Evolutionary conservation across 2,329 filamentous ascomycete species (phyloP), one percentile per base, ranked within the genome.

Genomic region (Alternaria hordeiaustralica): DNA sequence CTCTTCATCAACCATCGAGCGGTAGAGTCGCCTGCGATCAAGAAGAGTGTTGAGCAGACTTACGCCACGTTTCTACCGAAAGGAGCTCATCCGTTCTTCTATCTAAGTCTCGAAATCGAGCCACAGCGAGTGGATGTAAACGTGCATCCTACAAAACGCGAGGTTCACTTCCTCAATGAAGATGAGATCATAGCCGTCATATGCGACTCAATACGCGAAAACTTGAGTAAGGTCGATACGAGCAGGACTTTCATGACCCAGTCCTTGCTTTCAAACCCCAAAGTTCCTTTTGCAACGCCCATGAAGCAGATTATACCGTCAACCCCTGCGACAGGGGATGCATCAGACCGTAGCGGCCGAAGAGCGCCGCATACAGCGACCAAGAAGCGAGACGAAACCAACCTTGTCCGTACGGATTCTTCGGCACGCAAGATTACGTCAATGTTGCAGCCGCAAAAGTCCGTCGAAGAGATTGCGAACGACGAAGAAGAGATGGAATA

Each of bases 111-210:
- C 3, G 92, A 97, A 63, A 97, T 99, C 61, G 94, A 98, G 71
- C 95, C 96, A 2, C 89, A 91, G 25, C 87, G 95, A 57, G 93
- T 99, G 5, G 96, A 99, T 78, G 96, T 99, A 75, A 99, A 99
- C 71, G 92, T 99, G 1, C 96, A 99, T 79, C 96, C 96, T 0
- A 99, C 96, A 0, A 99, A 99, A 79, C 87, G 93, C 55, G 95
- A 99, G 77, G 96, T 99, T 20, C 96, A 98, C 75, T 98, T 99
- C 72, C 85, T 99, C 21, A 97, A 98, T 65, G 96, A 99, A 78
- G 96, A 99, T 67, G 96, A 99, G 71, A 97, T 99, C 49, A 91
- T 96, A 50, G 92, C 96, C 67, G 87, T 88, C 13, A 89, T 99
- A 5, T 97, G 94, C 81, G 88, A 90, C 64, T 88, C 92, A 57